A percentile compares a stretch with the other conserved stretches of the same genome.
These are phyloP conservation scores for Boletus reticulatus DNA, from an alignment of 768 basidiomycete species.

Conservation along the genomic window DNA sequence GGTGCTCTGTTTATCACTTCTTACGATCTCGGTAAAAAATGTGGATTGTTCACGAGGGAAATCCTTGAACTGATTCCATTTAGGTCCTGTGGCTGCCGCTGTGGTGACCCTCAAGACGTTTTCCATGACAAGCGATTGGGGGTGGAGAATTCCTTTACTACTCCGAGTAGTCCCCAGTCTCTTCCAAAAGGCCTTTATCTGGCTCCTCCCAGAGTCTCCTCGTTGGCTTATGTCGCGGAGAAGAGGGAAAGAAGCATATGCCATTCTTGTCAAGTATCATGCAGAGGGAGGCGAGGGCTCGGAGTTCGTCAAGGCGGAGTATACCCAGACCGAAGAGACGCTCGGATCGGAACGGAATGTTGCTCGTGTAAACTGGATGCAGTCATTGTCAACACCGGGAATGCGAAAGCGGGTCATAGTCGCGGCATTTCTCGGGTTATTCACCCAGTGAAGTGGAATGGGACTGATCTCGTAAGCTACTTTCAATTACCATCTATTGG, in stretches of 20 bases:
- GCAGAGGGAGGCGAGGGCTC: constrained; percentile 52
- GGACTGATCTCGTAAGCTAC: constrained; percentile 5
- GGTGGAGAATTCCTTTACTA: constrained; percentile 66
- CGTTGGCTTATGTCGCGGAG: constrained; percentile 63
- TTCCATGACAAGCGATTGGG: constrained; percentile 54
- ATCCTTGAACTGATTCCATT: background rate
- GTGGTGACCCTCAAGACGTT: constrained; percentile 63
- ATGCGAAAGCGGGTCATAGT: constrained; percentile 16
- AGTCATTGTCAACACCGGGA: constrained; percentile 7
- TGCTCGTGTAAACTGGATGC: background rate
- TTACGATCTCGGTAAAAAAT: constrained; percentile 12
- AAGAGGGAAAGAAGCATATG: constrained; percentile 45
- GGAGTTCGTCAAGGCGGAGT: constrained; percentile 59
- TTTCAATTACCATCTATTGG: rapidly evolving
- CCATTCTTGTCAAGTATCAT: constrained; percentile 54
- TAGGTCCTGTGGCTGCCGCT: constrained; percentile 39
- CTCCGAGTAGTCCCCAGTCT: constrained; percentile 54
- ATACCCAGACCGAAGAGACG: constrained; percentile 53
- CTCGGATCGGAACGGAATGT: constrained; percentile 32
- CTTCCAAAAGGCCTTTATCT: constrained; percentile 54
- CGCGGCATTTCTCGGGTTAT: constrained; percentile 13
- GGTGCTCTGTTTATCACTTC: constrained; percentile 7
- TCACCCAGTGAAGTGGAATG: constrained; percentile 13
- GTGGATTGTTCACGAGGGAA: background rate
- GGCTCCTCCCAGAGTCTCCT: constrained; percentile 62